Percentiles rank a stretch among this genome's conserved stretches.
These are phyloP conservation scores for Calvatia gigantea DNA, from an alignment of 768 basidiomycete genomes.

Conservation along the genomic window DNA sequence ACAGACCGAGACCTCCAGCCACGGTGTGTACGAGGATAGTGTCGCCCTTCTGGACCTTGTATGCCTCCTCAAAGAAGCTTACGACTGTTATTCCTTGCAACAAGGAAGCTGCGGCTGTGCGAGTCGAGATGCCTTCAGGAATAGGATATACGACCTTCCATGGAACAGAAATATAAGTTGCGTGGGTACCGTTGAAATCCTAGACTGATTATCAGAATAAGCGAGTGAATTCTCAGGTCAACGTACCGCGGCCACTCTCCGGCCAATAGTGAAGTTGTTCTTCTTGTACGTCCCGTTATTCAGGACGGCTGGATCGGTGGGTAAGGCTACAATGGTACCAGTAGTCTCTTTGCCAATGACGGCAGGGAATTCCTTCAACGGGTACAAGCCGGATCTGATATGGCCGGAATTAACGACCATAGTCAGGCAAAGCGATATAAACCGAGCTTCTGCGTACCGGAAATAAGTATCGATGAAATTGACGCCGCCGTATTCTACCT, in stretches of 20 bases:
- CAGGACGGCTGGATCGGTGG: conserved; percentile 59
- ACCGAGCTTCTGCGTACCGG: conserved; percentile 39
- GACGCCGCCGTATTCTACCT: conserved; percentile 75
- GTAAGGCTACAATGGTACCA: conserved; percentile 73
- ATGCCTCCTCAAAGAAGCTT: conserved; percentile 79
- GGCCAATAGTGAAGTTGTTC: conserved; percentile 64
- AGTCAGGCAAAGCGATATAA: not conserved
- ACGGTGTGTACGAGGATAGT: conserved; percentile 85
- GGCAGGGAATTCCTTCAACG: conserved; percentile 52
- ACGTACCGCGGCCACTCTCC: conserved; percentile 67
- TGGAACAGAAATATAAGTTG: conserved; percentile 68
- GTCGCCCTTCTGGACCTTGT: conserved; percentile 78
- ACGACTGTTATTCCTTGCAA: conserved; percentile 79
- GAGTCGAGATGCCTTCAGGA: conserved; percentile 56
- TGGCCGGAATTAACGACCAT: not conserved
- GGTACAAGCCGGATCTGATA: conserved; percentile 61
- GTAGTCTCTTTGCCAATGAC: conserved; percentile 76
- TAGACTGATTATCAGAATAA: conserved; percentile 18
- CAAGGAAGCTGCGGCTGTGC: conserved; percentile 60
- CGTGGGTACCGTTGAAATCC: conserved; percentile 51
- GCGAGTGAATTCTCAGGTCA: not conserved
- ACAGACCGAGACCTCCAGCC: conserved; percentile 82
- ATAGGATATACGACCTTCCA: conserved; percentile 63
- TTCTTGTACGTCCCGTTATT: conserved; percentile 60
- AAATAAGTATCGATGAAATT: conserved; percentile 90